These are phyloP conservation scores for Dothistroma pini DNA, from an alignment of 2,329 filamentous ascomycete genomes.

Conservation along the genomic window DNA sequence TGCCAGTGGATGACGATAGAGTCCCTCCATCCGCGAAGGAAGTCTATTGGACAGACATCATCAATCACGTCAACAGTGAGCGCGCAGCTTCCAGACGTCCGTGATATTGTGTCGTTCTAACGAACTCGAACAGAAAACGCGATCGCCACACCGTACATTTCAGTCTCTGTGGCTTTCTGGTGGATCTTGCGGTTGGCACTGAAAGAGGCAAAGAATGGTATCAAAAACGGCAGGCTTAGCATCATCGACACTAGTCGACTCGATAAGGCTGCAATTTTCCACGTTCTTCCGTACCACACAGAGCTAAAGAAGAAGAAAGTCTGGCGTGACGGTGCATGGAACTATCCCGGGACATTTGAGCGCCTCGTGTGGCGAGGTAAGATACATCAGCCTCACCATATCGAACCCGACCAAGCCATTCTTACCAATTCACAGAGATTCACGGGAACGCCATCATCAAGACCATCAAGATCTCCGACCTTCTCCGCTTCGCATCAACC, in stretches of 20 bases:
- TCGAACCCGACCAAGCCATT: too few relatives aligned
- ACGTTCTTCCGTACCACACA: constrained; percentile 6
- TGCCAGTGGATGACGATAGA: background rate
- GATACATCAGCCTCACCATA: too few relatives aligned
- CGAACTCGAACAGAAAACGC: background rate
- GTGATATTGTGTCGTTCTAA: background rate
- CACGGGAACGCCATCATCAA: constrained; percentile 12
- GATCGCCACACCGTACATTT: constrained; percentile 15
- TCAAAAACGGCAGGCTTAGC: constrained; percentile 9
- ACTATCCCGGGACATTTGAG: constrained; percentile 16
- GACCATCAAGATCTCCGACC: constrained; percentile 14
- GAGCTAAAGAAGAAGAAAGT: constrained; percentile 6
- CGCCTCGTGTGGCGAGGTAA: constrained; percentile 12
- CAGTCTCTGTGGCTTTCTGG: constrained; percentile 10
- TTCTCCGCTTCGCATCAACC: constrained; percentile 1
- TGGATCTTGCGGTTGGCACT: constrained; percentile 15
- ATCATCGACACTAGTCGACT: constrained; percentile 15
- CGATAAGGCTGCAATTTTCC: constrained; percentile 7
- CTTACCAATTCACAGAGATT: constrained; percentile 7
- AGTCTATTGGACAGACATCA: background rate
- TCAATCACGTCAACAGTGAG: background rate
- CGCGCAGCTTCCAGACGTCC: background rate
- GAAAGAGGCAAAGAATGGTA: constrained; percentile 4
- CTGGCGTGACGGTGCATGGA: constrained; percentile 5
- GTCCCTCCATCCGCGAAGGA: background rate